These are phyloP conservation scores for Pestalotiopsis sp. DNA, from an alignment of 2,329 filamentous ascomycete species.

Conservation along the genomic window DNA sequence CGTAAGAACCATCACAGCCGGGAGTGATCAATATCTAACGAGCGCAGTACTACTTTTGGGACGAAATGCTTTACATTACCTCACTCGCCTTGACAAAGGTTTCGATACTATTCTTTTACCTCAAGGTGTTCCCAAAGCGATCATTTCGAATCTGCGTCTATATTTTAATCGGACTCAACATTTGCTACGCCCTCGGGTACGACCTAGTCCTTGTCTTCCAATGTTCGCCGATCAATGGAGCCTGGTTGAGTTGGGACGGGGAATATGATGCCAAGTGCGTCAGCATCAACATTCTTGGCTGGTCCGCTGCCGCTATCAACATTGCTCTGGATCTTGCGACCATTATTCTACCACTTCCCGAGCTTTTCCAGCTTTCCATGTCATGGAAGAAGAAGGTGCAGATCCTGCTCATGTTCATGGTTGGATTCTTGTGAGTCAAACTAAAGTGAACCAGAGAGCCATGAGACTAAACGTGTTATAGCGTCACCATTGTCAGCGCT, in stretches of 20 bases:
- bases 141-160: constrained; percentile 25
- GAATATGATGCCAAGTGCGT: constrained; percentile 30
- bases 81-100: constrained; percentile 32
- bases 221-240: constrained; percentile 20
- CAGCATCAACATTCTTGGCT: constrained; percentile 31
- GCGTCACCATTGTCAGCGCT: constrained; percentile 30
- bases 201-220: constrained; percentile 20
- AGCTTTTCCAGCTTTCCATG: constrained; percentile 27
- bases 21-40: not conserved
- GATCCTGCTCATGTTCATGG: constrained; percentile 34
- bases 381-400: constrained; percentile 31
- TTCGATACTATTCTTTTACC: constrained; percentile 38
- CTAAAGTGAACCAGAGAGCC: not conserved
- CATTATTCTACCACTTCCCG: constrained; percentile 31
- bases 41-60: constrained; percentile 27
- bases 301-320: constrained; percentile 32
- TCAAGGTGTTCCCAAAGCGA: constrained; percentile 31
- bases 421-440: constrained; percentile 31
- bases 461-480: constrained; percentile 9
- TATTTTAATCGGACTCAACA: constrained; percentile 29
- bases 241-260: constrained; percentile 31
- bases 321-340: constrained; percentile 30
- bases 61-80: constrained; percentile 30
- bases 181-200: constrained; percentile 17
- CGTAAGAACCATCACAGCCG: constrained; percentile 18